Evolutionary conservation across 306 rosid genomes (phyloP).

Genomic region (Erythrophleum fordii): DNA sequence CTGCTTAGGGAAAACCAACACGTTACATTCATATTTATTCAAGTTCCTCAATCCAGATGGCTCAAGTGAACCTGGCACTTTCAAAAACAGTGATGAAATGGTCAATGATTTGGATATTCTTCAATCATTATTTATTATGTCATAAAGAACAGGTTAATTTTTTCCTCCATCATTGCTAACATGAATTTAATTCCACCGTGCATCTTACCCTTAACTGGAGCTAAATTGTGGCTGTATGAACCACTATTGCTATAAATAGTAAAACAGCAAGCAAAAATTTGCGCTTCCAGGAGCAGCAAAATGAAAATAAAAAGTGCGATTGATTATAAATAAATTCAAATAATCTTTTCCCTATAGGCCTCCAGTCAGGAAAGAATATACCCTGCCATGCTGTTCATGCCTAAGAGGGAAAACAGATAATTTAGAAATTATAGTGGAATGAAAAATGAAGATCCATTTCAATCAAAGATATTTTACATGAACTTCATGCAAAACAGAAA

Average conservation of each 20-base stretch:
- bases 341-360: not conserved
- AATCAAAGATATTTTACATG: conserved; percentile 5
- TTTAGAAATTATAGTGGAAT: conserved; percentile 9
- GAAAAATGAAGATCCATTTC: not conserved
- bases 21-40: not conserved
- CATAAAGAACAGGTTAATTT: not conserved
- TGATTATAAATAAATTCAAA: conserved; percentile 14
- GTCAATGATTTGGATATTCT: not conserved
- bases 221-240: conserved; percentile 14
- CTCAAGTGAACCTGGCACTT: not conserved
- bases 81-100: not conserved
- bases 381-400: conserved; percentile 3
- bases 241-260: not conserved
- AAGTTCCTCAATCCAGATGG: not conserved
- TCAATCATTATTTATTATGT: not conserved
- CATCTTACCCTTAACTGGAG: not conserved
- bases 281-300: not conserved
- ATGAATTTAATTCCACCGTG: no score
- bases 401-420: conserved; percentile 1
- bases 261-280: not conserved
- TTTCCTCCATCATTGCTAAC: not conserved
- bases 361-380: conserved; percentile 7
- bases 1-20: not conserved
- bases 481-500: conserved; percentile 13
- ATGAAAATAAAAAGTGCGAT: not conserved